Base-by-base conservation (phyloP, 2,329 filamentous ascomycete genomes). In the Zasmidium angulare region DNA sequence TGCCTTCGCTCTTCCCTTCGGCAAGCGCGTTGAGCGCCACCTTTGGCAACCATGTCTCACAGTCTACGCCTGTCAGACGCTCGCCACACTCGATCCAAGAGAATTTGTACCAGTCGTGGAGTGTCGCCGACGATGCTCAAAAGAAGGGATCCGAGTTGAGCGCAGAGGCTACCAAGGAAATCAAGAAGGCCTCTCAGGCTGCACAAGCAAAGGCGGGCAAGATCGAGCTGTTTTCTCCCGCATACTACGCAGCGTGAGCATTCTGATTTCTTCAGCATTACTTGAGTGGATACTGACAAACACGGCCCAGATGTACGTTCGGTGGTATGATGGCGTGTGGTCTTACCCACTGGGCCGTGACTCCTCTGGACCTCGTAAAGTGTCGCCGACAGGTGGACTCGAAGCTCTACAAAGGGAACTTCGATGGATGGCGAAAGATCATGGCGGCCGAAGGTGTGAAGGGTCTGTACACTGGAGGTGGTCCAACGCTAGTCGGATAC, bases 141-240 rank as follows among this genome's bases (percentile, higher is more conserved):
- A 81, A 83, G 68, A 90, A 89, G 74, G 87, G 88, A 2, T 78
- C 84, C 65, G 82, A 88, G 70, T 78, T 93, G 63, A 86, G 88
- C 69, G 81, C 83, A 56, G 88, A 90, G 69, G 90, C 90, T 2
- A 77, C 83, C 26, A 82, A 82, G 55, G 90, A 93, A 73, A 84
- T 90, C 63, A 83, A 90, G 58, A 86, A 87, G 71, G 89, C 87
- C 22, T 87, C 84, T 73, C 75, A 81, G 43, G 85, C 84, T 61
- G 87, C 85, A 10, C 85, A 90, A 75, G 80, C 81, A 20, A 89
- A 88, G 71, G 74, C 85, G 10, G 89, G 88, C 62, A 81, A 86
- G 56, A 91, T 96, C 64, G 87, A 95, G 78, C 81, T 93, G 51
- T 93, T 89, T 77, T 88, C 88, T 48, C 63, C 81, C 49, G 87